Conservation (phyloP, 2,329 filamentous ascomycete genomes). For the Aspergillus sp. region DNA sequence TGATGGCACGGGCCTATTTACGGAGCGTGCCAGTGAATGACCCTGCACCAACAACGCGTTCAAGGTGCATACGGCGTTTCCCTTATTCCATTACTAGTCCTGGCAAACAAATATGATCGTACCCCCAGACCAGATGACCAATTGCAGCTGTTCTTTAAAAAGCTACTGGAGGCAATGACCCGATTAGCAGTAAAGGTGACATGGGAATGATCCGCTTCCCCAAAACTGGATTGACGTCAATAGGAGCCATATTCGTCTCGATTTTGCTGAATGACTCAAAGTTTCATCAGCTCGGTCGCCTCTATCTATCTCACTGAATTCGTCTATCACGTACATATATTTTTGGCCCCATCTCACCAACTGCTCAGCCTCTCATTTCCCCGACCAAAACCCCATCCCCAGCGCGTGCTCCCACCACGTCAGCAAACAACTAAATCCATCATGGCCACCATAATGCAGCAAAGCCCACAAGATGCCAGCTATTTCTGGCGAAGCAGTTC, state of each 20-base stretch:
- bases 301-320: neutral
- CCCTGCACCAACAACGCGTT: neutral
- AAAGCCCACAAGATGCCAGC: neutral
- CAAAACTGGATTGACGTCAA: neutral
- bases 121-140: neutral
- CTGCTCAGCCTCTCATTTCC: neutral
- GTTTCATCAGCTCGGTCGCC: neutral
- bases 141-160: neutral
- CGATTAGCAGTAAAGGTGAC: neutral
- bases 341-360: neutral
- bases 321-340: slow-evolving; percentile 1
- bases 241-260: neutral
- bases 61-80: neutral
- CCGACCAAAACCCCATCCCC: neutral
- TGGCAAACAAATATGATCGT: neutral
- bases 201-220: neutral
- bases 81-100: neutral
- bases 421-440: neutral
- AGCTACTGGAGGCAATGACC: neutral
- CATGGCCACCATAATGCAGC: neutral
- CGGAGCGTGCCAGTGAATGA: neutral
- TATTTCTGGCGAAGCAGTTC: slow-evolving; percentile 1
- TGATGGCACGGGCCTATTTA: neutral
- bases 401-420: neutral
- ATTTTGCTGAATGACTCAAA: neutral